These are phyloP conservation scores for Esteya vermicola DNA, from an alignment of 2,329 filamentous ascomycete species.

Conservation along the genomic window DNA sequence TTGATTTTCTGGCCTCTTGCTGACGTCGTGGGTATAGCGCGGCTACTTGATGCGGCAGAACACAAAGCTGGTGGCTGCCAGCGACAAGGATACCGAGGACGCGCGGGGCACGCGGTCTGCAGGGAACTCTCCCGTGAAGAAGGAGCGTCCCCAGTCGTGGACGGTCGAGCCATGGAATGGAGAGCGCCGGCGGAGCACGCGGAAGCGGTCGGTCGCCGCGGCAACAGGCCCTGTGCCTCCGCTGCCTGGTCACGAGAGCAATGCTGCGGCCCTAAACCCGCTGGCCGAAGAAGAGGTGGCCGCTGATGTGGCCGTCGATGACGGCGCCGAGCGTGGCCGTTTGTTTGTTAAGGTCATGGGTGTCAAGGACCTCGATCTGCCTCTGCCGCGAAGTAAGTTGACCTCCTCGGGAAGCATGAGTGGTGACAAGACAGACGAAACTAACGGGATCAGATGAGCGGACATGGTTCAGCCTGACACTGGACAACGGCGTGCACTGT, in stretches of 20 bases:
- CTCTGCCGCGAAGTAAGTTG: slow-evolving; percentile 70
- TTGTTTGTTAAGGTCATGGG: slow-evolving; percentile 98
- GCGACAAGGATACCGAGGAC: slow-evolving; percentile 53
- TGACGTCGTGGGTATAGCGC: slow-evolving; percentile 57
- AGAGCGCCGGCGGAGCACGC: slow-evolving; percentile 49
- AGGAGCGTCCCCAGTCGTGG: slow-evolving; percentile 78
- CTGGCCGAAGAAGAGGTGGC: slow-evolving; percentile 55
- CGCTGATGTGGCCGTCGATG: slow-evolving; percentile 46
- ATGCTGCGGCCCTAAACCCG: slow-evolving; percentile 49
- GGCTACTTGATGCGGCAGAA: slow-evolving; percentile 98
- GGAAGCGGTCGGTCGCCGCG: slow-evolving; percentile 36
- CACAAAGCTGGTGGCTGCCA: slow-evolving; percentile 92
- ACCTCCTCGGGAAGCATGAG: too few relatives aligned
- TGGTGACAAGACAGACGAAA: background rate
- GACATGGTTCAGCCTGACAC: slow-evolving; percentile 85
- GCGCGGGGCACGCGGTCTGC: slow-evolving; percentile 41
- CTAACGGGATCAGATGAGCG: slow-evolving; percentile 51
- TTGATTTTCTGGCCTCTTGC: slow-evolving; percentile 44
- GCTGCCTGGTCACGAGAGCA: slow-evolving; percentile 76
- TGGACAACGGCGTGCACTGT: slow-evolving; percentile 97
- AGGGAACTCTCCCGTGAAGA: slow-evolving; percentile 57
- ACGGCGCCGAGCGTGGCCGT: slow-evolving; percentile 74
- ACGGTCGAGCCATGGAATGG: slow-evolving; percentile 95
- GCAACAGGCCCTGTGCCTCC: slow-evolving; percentile 59
- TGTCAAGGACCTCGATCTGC: slow-evolving; percentile 87